Evolutionary conservation across 768 basidiomycete species (phyloP), one percentile per base, ranked within the genome.

Genomic region (Fibroporia radiculosa): DNA sequence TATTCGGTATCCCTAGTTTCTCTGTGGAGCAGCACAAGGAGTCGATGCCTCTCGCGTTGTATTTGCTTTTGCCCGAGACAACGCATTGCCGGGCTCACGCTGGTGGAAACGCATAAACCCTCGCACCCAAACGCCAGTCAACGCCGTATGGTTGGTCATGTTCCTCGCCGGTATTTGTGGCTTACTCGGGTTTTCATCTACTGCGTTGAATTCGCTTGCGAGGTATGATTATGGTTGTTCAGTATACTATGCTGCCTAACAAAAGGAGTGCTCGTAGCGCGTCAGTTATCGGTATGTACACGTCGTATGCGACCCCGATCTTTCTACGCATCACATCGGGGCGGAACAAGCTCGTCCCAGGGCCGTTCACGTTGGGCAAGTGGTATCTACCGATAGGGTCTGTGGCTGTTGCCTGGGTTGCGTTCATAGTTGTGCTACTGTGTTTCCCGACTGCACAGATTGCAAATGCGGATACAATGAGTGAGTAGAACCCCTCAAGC

Each of bases 61-160:
- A 32, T 84, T 84, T 51, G 83, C 83, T 1, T 84, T 85, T 55
- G 81, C 82, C 6, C 66, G 83, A 29, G 83, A 85, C 51, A 76
- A 82, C 45, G 83, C 83, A 2, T 68, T 85, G 8, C 83, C 83
- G 5, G 81, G 82, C 3, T 84, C 83, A 16, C 71, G 69, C 13
- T 79, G 69, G 68, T 82, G 80, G 82, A 82, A 81, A 51, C 65
- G 59, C 46, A 70, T 85, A 40, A 82, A 80, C 46, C 56, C 40
- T 3, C 55, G 57, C 49, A 82, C 82, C 0, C 80, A 77, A 56
- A 85, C 84, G 3, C 83, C 83, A 0, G 80, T 84, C 11, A 79
- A 84, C 49, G 83, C 82, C 4, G 83, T 83, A 3, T 85, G 83
- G 83, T 67, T 85, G 31, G 82, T 84, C 23, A 80, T 84, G 64